A percentile compares a stretch with the other conserved stretches of the same genome.
phyloP scores from a whole-genome alignment of 192 early-diverging fungal genomes.

The Podila epicladia region DNA sequence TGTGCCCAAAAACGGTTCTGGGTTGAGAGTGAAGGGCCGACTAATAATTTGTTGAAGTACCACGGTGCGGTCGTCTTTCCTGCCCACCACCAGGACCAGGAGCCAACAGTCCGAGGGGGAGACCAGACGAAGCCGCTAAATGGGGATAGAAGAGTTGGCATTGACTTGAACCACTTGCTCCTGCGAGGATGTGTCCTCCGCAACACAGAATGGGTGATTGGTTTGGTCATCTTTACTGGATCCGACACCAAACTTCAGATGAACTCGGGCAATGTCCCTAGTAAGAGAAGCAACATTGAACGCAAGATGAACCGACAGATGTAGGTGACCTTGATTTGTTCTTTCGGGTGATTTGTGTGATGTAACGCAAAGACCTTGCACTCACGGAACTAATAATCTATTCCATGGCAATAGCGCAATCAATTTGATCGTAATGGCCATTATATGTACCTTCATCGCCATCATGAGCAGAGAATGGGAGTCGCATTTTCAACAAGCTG shows the following conservation, averaged over 20 bases:
- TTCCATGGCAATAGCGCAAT: conserved; percentile 72
- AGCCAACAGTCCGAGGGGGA: background rate
- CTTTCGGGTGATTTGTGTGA: background rate
- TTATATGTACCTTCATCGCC: conserved; percentile 72
- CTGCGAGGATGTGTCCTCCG: conserved; percentile 76
- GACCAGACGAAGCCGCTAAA: background rate
- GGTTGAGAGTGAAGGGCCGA: conserved; percentile 70
- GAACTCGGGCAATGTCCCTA: conserved; percentile 77
- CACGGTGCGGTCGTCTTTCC: conserved; percentile 62
- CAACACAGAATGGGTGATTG: conserved; percentile 83
- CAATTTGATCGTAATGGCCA: conserved; percentile 71
- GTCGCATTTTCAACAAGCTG: background rate
- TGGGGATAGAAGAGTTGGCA: conserved; percentile 47
- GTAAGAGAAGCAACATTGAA: conserved; percentile 75
- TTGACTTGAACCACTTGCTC: conserved; percentile 73
- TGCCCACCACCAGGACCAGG: conserved; percentile 2
- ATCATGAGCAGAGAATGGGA: conserved; percentile 29
- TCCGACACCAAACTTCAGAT: conserved; percentile 81
- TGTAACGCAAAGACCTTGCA: background rate
- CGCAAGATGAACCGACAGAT: conserved; percentile 77
- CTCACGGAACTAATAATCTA: background rate
- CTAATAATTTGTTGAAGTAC: conserved; percentile 69
- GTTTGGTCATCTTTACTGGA: conserved; percentile 77
- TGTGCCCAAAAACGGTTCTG: conserved; percentile 54
- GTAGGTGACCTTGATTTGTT: conserved; percentile 14